These are phyloP conservation scores for Blepharisma undulans DNA, from an alignment of 169 alveolate genomes.

Conservation along the genomic window DNA sequence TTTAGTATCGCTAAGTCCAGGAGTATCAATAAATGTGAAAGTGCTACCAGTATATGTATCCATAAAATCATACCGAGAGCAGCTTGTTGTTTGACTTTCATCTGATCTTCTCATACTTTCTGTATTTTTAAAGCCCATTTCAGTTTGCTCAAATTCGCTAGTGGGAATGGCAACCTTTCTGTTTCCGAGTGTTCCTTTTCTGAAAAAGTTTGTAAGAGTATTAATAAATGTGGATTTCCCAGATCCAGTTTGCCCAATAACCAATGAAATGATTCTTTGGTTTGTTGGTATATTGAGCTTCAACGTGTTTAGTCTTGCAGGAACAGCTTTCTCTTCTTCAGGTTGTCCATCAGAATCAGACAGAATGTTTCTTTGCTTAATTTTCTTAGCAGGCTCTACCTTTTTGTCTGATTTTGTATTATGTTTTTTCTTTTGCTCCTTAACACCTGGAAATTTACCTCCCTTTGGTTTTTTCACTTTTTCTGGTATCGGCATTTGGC, in stretches of 20 bases:
- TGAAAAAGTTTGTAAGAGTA: background rate
- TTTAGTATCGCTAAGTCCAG: background rate
- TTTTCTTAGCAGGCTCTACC: no score
- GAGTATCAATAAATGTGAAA: background rate
- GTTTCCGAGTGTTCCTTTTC: background rate
- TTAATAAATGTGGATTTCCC: constrained; percentile 16
- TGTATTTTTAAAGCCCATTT: background rate
- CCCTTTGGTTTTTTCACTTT: no score
- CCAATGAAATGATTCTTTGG: background rate
- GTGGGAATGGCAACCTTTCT: background rate
- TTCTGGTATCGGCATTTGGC: no score
- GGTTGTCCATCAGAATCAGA: no score
- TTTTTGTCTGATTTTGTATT: no score
- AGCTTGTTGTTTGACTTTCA: background rate
- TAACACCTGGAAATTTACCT: no score
- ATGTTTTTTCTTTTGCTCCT: no score
- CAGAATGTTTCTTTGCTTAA: no score
- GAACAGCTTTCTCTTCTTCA: no score
- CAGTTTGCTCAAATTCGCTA: background rate
- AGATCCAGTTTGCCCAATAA: background rate
- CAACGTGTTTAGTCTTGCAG: no score
- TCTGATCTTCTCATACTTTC: no score
- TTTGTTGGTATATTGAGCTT: background rate
- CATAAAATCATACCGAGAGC: background rate
- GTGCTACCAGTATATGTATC: background rate